Conservation (phyloP, 2,329 filamentous ascomycete genomes). For the Paecilomyces dactylethromorphus region DNA sequence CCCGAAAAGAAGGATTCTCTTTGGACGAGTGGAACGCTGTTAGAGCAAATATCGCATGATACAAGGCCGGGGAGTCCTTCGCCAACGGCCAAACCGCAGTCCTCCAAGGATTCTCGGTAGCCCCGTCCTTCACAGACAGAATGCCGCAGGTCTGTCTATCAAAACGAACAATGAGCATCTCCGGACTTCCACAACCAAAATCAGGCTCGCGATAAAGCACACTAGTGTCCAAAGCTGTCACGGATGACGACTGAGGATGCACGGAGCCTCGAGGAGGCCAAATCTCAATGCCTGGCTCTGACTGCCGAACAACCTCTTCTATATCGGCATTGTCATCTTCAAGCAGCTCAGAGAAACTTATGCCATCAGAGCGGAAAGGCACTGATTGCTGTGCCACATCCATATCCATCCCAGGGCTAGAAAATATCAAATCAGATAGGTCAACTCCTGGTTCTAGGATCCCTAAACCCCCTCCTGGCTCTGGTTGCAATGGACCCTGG, state of each 20-base stretch:
- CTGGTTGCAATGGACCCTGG: neutral
- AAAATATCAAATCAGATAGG: slow-evolving; percentile 7
- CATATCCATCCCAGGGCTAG: slow-evolving; percentile 4
- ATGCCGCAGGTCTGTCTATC: slow-evolving; percentile 63
- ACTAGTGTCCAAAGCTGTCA: slow-evolving; percentile 16
- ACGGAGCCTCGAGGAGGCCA: slow-evolving; percentile 35
- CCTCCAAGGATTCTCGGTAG: slow-evolving; percentile 64
- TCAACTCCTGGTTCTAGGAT: neutral
- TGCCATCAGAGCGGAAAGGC: slow-evolving; percentile 7
- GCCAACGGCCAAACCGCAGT: slow-evolving; percentile 65
- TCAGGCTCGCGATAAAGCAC: slow-evolving; percentile 41
- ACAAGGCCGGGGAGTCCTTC: slow-evolving; percentile 56
- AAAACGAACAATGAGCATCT: slow-evolving; percentile 58
- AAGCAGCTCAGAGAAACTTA: slow-evolving; percentile 26
- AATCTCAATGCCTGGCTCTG: slow-evolving; percentile 20
- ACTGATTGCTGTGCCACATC: slow-evolving; percentile 5
- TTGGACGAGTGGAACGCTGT: slow-evolving; percentile 62
- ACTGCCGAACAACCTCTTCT: slow-evolving; percentile 48
- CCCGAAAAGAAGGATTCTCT: slow-evolving; percentile 50
- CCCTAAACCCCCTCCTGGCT: neutral
- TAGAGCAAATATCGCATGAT: slow-evolving; percentile 62
- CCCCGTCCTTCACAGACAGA: slow-evolving; percentile 63
- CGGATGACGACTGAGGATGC: slow-evolving; percentile 27
- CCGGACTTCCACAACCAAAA: slow-evolving; percentile 48
- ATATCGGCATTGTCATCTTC: slow-evolving; percentile 42